Evolutionary conservation across 1,284 basidiomycete genomes (phyloP).

Genomic region (Stereum hirsutum): DNA sequence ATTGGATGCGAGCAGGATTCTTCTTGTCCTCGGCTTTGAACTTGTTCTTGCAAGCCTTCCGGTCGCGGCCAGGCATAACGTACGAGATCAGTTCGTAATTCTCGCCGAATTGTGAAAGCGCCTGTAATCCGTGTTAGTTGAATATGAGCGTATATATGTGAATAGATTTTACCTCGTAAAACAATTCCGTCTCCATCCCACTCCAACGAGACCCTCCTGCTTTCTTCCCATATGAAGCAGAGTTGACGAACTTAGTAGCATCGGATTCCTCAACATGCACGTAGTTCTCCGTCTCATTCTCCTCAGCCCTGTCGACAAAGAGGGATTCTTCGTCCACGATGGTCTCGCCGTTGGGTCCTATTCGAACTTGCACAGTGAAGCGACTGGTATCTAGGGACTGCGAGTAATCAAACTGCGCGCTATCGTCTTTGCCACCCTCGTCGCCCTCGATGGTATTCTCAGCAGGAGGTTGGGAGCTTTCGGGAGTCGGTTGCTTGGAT

Average conservation of each 20-base stretch:
- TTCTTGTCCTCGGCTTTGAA: constrained; percentile 83
- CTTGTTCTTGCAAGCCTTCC: constrained; percentile 86
- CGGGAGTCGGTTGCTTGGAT: too few species aligned
- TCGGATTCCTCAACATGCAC: constrained; percentile 81
- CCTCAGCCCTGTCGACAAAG: constrained; percentile 59
- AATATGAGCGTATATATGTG: constrained; percentile 4
- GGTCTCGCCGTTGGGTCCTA: constrained; percentile 74
- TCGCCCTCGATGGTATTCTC: constrained; percentile 4
- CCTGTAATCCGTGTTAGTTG: constrained; percentile 31
- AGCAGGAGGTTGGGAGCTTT: neutral
- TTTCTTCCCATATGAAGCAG: constrained; percentile 72
- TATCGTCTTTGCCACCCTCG: constrained; percentile 24
- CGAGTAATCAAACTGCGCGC: constrained; percentile 57
- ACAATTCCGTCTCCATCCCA: constrained; percentile 77
- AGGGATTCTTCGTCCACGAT: constrained; percentile 76
- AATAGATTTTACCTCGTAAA: constrained; percentile 60
- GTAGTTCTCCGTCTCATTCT: constrained; percentile 58
- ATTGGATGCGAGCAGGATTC: constrained; percentile 60
- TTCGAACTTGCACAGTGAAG: constrained; percentile 74
- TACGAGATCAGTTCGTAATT: constrained; percentile 89
- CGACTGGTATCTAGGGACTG: constrained; percentile 53
- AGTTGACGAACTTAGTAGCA: constrained; percentile 76
- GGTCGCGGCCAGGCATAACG: constrained; percentile 76
- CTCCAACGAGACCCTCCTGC: constrained; percentile 76
- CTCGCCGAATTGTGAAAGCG: constrained; percentile 80